phyloP scores from a whole-genome alignment of 306 rosid species.

The Glycyrrhiza uralensis region DNA sequence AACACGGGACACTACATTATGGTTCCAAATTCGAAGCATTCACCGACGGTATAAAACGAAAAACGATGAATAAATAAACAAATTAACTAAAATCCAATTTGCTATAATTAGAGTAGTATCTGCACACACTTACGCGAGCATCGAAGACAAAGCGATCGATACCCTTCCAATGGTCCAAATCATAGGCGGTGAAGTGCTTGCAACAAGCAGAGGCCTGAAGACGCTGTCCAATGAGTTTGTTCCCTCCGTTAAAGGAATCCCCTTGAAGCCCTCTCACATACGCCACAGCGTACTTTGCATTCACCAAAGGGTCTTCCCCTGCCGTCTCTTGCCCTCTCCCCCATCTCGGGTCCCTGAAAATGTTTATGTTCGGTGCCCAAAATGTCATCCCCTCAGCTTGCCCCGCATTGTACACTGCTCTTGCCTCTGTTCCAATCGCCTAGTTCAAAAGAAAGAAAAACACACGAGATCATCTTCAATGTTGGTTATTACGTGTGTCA shows the following conservation, averaged over 20 bases:
- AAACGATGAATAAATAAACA: neutral
- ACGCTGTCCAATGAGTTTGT: conserved; percentile 21
- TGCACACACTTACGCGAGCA: conserved; percentile 47
- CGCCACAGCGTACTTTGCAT: conserved; percentile 53
- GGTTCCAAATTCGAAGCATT: neutral
- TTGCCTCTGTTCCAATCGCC: conserved; percentile 75
- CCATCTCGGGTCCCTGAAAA: conserved; percentile 95
- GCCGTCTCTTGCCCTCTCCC: conserved; percentile 98
- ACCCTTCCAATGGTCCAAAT: conserved; percentile 78
- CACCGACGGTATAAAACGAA: neutral
- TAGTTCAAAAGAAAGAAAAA: too few species aligned
- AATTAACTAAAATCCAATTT: neutral
- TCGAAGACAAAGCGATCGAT: conserved; percentile 62
- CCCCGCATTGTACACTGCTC: conserved; percentile 80
- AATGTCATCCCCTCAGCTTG: conserved; percentile 83
- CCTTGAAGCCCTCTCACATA: conserved; percentile 90
- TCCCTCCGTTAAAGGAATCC: conserved; percentile 55
- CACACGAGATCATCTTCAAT: too few species aligned
- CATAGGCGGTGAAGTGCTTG: conserved; percentile 91
- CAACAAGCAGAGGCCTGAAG: conserved; percentile 94
- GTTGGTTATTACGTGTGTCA: too few species aligned
- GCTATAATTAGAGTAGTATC: neutral
- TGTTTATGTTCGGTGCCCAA: conserved; percentile 95
- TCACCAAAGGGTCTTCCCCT: conserved; percentile 79
- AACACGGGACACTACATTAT: neutral